Percentiles rank a stretch among this genome's conserved stretches.
phyloP scores from a whole-genome alignment of 371 early-diverging fungal genomes.

The Basidiobolus meristosporus region DNA sequence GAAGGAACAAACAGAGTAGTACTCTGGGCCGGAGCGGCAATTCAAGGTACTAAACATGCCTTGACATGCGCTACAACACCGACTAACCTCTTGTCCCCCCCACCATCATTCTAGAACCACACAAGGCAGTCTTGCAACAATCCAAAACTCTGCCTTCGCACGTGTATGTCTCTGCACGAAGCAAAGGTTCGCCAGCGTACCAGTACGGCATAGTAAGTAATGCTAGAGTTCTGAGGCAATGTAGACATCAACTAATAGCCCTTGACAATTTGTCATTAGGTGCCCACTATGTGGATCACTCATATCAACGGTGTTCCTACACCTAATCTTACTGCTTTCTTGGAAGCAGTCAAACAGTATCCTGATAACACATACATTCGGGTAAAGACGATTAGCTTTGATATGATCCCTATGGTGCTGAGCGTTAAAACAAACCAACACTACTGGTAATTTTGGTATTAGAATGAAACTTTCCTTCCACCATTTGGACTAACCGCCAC shows the following conservation, averaged over 20 bases:
- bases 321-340: slow-evolving; percentile 33
- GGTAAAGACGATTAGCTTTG: slow-evolving; percentile 65
- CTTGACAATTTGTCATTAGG: slow-evolving; percentile 9
- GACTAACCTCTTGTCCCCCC: neutral
- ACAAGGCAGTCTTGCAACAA: slow-evolving; percentile 64
- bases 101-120: slow-evolving; percentile 33
- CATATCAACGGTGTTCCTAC: slow-evolving; percentile 44
- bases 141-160: slow-evolving; percentile 44
- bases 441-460: slow-evolving; percentile 42
- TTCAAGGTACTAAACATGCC: slow-evolving; percentile 18
- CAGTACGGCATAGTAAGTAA: slow-evolving; percentile 45
- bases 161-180: slow-evolving; percentile 50
- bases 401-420: slow-evolving; percentile 55
- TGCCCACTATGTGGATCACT: slow-evolving; percentile 64
- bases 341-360: slow-evolving; percentile 36
- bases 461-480: slow-evolving; percentile 3
- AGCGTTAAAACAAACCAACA: slow-evolving; percentile 63
- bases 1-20: slow-evolving; percentile 41
- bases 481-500: neutral
- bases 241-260: neutral
- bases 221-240: neutral
- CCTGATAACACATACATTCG: slow-evolving; percentile 57
- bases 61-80: no score
- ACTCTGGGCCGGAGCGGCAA: slow-evolving; percentile 49
- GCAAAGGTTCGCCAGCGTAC: slow-evolving; percentile 61